Evolutionary conservation across 2,329 filamentous ascomycete species (phyloP).

Genomic region (Diatrype stigma): DNA sequence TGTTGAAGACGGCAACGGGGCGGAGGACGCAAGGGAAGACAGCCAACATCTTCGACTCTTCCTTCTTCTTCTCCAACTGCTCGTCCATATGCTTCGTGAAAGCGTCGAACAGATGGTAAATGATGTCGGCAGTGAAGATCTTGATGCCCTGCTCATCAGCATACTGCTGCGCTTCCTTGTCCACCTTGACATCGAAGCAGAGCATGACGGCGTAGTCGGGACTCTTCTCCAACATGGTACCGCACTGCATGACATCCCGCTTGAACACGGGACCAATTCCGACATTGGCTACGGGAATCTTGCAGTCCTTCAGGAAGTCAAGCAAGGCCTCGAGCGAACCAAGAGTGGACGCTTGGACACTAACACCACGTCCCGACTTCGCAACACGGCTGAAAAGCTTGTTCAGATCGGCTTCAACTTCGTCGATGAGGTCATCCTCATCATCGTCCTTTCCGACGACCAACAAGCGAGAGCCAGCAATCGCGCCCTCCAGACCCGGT

Average conservation of each 20-base stretch:
- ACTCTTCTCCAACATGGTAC: slow-evolving; percentile 92
- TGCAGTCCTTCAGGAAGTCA: slow-evolving; percentile 91
- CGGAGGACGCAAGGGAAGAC: slow-evolving; percentile 94
- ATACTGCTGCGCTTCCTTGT: slow-evolving; percentile 89
- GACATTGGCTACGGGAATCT: slow-evolving; percentile 96
- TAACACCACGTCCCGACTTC: slow-evolving; percentile 89
- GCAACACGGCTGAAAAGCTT: slow-evolving; percentile 87
- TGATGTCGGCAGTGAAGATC: slow-evolving; percentile 98
- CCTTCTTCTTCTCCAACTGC: slow-evolving; percentile 86
- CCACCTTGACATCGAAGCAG: slow-evolving; percentile 98
- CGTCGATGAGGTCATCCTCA: slow-evolving; percentile 92
- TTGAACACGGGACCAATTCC: slow-evolving; percentile 97
- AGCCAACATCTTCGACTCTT: slow-evolving; percentile 90
- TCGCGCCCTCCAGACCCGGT: slow-evolving; percentile 90
- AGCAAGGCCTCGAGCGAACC: slow-evolving; percentile 94
- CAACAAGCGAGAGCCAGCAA: slow-evolving; percentile 90
- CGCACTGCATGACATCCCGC: slow-evolving; percentile 93
- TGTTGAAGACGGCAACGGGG: slow-evolving; percentile 95
- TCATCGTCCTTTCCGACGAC: slow-evolving; percentile 94
- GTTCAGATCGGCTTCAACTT: slow-evolving; percentile 92
- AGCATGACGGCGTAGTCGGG: slow-evolving; percentile 98
- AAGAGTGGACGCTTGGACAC: slow-evolving; percentile 93
- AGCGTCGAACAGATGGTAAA: slow-evolving; percentile 95
- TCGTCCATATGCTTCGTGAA: slow-evolving; percentile 94
- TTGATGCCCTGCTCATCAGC: slow-evolving; percentile 94